Conservation (phyloP, 257 asterid genomes). For the Euphrasia confusa region DNA sequence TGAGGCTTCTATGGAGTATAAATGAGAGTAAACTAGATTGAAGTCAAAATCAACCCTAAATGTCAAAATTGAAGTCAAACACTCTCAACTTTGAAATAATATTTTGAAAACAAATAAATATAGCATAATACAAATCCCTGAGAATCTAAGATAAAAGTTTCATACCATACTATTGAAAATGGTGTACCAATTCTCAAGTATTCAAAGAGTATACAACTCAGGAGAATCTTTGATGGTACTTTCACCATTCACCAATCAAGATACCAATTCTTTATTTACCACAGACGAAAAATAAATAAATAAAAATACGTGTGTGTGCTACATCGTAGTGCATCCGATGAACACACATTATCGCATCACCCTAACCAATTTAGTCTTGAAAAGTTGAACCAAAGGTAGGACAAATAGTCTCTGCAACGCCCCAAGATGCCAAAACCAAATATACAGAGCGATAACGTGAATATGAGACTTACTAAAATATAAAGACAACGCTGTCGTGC, state of each 20-base stretch:
- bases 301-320: not conserved
- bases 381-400: constrained; percentile 20
- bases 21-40: too few relatives aligned
- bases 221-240: not conserved
- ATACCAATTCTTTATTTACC: constrained; percentile 12
- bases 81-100: not conserved
- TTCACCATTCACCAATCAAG: constrained; percentile 6
- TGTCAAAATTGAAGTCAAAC: not conserved
- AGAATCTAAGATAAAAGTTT: not conserved
- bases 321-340: constrained; percentile 21
- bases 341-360: constrained; percentile 14
- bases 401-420: constrained; percentile 25
- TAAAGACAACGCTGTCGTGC: constrained; percentile 88
- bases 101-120: not conserved
- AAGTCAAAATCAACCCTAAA: too few relatives aligned
- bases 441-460: constrained; percentile 23
- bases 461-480: constrained; percentile 43
- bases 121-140: not conserved
- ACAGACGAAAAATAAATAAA: not conserved
- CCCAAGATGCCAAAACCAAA: constrained; percentile 23
- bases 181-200: constrained; percentile 3
- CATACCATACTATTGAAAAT: not conserved
- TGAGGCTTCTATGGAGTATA: too few relatives aligned
- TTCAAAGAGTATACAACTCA: too few relatives aligned
- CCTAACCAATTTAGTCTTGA: constrained; percentile 27